A percentile compares a stretch with the other conserved stretches of the same genome.
Evolutionary conservation across 768 basidiomycete species (phyloP).

Genomic region (Boletus sp.): DNA sequence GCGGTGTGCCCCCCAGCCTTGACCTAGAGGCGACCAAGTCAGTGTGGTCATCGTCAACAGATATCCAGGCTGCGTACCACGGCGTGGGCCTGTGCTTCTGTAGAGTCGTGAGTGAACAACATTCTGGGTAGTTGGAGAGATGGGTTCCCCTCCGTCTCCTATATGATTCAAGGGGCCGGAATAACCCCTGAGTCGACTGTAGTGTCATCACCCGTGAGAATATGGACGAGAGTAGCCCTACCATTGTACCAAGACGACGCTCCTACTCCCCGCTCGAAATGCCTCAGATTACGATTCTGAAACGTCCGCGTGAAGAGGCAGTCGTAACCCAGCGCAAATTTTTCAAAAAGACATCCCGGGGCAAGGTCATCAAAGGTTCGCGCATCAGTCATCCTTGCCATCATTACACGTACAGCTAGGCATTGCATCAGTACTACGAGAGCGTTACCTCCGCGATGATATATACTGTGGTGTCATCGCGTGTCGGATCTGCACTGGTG

Average conservation of each 20-base stretch:
- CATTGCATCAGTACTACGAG: constrained; percentile 68
- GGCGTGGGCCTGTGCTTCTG: constrained; percentile 23
- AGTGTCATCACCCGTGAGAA: constrained; percentile 7
- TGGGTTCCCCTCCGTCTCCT: neutral
- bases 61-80: constrained; percentile 1
- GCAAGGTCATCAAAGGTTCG: constrained; percentile 90
- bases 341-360: constrained; percentile 92
- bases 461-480: constrained; percentile 78
- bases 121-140: constrained; percentile 5
- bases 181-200: neutral
- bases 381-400: neutral
- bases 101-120: constrained; percentile 23
- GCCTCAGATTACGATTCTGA: constrained; percentile 67
- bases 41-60: neutral
- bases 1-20: constrained; percentile 13
- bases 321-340: constrained; percentile 84
- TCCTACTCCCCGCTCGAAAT: constrained; percentile 23
- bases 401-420: neutral
- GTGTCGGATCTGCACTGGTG: constrained; percentile 59
- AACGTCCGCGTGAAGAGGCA: constrained; percentile 67
- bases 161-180: neutral
- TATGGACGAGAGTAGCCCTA: no score
- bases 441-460: constrained; percentile 91
- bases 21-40: constrained; percentile 12
- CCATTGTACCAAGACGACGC: no score